phyloP scores from a whole-genome alignment of 257 asterid species.

The Nyctanthes arbortristis region DNA sequence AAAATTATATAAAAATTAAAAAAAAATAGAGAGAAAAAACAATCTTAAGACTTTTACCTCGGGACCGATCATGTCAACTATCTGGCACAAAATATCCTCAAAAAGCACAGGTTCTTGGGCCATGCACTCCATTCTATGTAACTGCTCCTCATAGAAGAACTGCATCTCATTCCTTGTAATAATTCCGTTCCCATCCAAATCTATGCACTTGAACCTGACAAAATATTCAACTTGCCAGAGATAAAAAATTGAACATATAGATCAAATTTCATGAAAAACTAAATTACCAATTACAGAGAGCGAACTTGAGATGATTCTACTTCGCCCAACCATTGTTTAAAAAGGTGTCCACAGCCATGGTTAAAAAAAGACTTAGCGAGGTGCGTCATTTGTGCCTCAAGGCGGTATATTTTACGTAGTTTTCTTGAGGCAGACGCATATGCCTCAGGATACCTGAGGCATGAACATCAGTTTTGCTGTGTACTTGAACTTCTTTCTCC shows the following conservation, averaged over 20 bases:
- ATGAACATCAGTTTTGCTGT: too few species aligned
- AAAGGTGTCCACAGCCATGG: too few species aligned
- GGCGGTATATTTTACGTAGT: too few species aligned
- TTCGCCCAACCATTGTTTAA: neutral
- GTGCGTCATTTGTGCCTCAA: too few species aligned
- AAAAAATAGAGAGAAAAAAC: neutral
- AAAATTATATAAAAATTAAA: slow-evolving; percentile 5
- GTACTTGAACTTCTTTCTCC: too few species aligned
- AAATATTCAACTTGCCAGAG: slow-evolving; percentile 5
- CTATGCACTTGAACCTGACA: slow-evolving; percentile 98
- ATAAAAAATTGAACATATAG: neutral
- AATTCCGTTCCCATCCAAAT: slow-evolving; percentile 95
- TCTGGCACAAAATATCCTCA: slow-evolving; percentile 98
- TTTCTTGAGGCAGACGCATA: too few species aligned
- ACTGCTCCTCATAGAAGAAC: slow-evolving; percentile 97
- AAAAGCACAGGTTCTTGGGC: slow-evolving; percentile 99
- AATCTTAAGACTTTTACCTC: slow-evolving; percentile 54
- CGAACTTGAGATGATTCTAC: neutral
- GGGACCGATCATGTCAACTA: slow-evolving; percentile 93
- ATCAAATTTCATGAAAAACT: neutral
- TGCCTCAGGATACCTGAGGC: too few species aligned
- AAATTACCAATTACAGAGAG: neutral
- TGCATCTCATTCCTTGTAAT: slow-evolving; percentile 95
- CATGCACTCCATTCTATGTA: slow-evolving; percentile 99
- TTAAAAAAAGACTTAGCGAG: too few species aligned